Evolutionary conservation across 2,329 filamentous ascomycete species (phyloP), one percentile per base, ranked within the genome.

Genomic region (Venturia pyrina): DNA sequence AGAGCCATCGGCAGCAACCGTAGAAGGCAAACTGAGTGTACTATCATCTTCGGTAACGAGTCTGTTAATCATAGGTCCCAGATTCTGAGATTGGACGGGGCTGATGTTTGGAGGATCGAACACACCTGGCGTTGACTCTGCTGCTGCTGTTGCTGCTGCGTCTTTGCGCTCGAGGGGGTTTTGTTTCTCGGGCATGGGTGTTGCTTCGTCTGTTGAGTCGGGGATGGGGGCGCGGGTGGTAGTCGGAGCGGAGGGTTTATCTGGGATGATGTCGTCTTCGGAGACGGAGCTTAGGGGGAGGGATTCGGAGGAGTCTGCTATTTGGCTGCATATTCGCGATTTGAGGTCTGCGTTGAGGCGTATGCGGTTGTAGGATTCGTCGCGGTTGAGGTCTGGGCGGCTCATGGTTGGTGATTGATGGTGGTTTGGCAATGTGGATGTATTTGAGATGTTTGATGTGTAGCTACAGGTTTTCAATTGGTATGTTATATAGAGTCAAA

Each of bases 311-410:
- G 56, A 62, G 28, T 66, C 64, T 37, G 41, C 3, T 24, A 66
- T 66, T 43, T 43, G 48, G 57, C 32, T 37, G 32, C 37, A 59
- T 24, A 66, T 62, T 21, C 46, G 64, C 19, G 56, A 46, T 50
- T 66, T 66, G 32, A 66, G 64, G 19, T 62, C 44, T 34, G 28
- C 19, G 24, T 59, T n/a, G 13, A 66, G 34, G 17, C 34, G 37
- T n/a, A 66, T 44, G 56, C 64, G 64, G 19, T 66, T 66, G 57
- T 60, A 65, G 19, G 62, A 64, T 21, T 64, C 62, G 44, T 64
- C 62, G 43, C 62, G 43, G 40, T 44, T 44, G 62, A 53, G 24
- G 13, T 40, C 34, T 40, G 62, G 62, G 8, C 62, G 62, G 32
- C 53, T 59, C 53, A 59, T 59, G 32, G 11, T 37, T 19, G 32